Percentiles rank a stretch among this genome's conserved stretches.
phyloP scores from a whole-genome alignment of 805 yeast genomes.

The Allodekkera sacchari region DNA sequence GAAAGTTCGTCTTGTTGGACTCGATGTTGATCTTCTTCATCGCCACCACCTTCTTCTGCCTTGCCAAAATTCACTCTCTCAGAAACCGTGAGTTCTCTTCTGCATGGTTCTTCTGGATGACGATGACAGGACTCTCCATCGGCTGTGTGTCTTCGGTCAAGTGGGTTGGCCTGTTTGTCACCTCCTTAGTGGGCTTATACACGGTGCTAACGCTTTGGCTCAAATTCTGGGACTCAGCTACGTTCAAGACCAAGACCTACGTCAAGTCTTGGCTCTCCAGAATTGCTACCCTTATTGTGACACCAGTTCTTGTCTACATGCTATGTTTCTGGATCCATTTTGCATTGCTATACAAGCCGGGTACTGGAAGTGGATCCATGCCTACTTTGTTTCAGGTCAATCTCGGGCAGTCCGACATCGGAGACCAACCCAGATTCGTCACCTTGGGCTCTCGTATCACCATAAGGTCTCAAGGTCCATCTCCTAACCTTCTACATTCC shows the following conservation, averaged over 20 bases:
- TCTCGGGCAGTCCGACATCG: slow-evolving; percentile 57
- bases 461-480: slow-evolving; percentile 60
- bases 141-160: slow-evolving; percentile 82
- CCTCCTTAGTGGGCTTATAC: slow-evolving; percentile 81
- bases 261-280: slow-evolving; percentile 60
- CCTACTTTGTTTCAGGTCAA: slow-evolving; percentile 87
- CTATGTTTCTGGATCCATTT: slow-evolving; percentile 69
- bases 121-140: slow-evolving; percentile 54
- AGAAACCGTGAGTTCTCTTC: slow-evolving; percentile 32
- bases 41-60: slow-evolving; percentile 55
- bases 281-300: slow-evolving; percentile 48
- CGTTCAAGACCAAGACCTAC: slow-evolving; percentile 41
- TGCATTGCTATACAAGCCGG: slow-evolving; percentile 61
- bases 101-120: slow-evolving; percentile 46
- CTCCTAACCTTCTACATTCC: slow-evolving; percentile 77
- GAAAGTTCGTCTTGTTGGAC: slow-evolving; percentile 68
- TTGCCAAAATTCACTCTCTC: slow-evolving; percentile 46
- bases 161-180: slow-evolving; percentile 84
- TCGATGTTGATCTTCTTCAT: slow-evolving; percentile 74
- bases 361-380: slow-evolving; percentile 87
- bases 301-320: slow-evolving; percentile 58
- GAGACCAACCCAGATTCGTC: slow-evolving; percentile 58
- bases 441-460: slow-evolving; percentile 58
- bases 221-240: slow-evolving; percentile 67
- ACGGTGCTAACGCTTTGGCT: slow-evolving; percentile 85